These are phyloP conservation scores for Aegilops longissima DNA, from an alignment of 176 grass and related monocot species.

Conservation along the genomic window DNA sequence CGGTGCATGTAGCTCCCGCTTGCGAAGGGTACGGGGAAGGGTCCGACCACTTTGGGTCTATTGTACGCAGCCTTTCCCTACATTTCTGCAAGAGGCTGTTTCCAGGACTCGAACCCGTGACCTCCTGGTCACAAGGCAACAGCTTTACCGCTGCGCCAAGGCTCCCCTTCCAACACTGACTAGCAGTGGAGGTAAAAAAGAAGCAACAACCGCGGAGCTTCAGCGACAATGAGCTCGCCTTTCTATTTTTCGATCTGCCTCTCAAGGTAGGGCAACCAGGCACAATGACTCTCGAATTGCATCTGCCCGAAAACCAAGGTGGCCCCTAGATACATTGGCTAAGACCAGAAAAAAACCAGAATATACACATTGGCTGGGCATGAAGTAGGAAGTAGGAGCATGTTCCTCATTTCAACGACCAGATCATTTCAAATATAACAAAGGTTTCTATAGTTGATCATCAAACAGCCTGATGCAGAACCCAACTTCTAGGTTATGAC, in stretches of 20 bases:
- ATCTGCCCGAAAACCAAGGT: neutral
- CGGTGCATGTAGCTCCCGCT: too few relatives aligned
- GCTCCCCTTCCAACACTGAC: neutral
- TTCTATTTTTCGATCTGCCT: neutral
- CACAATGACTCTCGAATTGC: neutral
- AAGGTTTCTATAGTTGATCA: neutral
- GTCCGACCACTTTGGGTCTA: too few relatives aligned
- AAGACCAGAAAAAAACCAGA: neutral
- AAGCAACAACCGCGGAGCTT: neutral
- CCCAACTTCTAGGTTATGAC: slow-evolving; percentile 14
- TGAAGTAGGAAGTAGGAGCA: neutral
- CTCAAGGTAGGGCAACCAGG: neutral
- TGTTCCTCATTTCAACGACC: neutral
- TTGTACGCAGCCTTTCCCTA: too few relatives aligned
- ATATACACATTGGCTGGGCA: neutral
- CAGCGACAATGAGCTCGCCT: neutral
- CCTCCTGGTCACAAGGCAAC: too few relatives aligned
- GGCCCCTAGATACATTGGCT: neutral
- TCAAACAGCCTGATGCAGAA: slow-evolving; percentile 2
- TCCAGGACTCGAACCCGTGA: too few relatives aligned
- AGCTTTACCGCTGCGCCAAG: too few relatives aligned
- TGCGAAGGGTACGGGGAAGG: too few relatives aligned
- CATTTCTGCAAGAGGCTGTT: too few relatives aligned
- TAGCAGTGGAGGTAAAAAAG: neutral
- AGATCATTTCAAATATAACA: slow-evolving; percentile 14